Evolutionary conservation across 495 filamentous ascomycete species (phyloP).

Genomic region (Neurospora sublineolata): DNA sequence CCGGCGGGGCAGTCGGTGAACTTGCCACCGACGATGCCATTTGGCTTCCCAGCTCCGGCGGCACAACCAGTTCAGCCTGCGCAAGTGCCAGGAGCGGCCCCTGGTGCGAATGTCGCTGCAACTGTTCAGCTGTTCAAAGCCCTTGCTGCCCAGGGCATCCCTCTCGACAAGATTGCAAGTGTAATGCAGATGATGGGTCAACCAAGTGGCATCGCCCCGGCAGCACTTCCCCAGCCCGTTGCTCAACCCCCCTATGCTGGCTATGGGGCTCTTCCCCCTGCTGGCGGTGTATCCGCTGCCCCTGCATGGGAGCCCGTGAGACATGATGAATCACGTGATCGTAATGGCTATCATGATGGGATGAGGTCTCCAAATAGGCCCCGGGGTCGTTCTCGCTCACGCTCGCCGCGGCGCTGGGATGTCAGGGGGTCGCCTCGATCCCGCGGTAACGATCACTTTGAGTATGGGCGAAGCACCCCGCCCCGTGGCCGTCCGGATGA

Average conservation of each 20-base stretch:
- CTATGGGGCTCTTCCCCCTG: conserved; percentile 18
- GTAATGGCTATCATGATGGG: conserved; percentile 39
- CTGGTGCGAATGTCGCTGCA: conserved; percentile 19
- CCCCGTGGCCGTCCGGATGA: conserved; percentile 46
- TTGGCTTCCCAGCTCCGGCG: conserved; percentile 12
- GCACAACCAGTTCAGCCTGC: conserved; percentile 8
- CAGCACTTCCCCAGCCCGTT: conserved; percentile 8
- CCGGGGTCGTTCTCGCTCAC: conserved; percentile 65
- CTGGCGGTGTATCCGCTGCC: conserved; percentile 17
- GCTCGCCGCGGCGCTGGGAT: conserved; percentile 56
- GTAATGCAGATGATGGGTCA: conserved; percentile 34
- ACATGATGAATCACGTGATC: conserved; percentile 49
- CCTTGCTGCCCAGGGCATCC: conserved; percentile 32
- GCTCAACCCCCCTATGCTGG: conserved; percentile 16
- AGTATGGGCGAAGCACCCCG: conserved; percentile 25
- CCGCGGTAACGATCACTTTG: conserved; percentile 30
- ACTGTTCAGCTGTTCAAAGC: conserved; percentile 40
- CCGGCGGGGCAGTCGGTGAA: conserved; percentile 47
- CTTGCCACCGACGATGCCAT: conserved; percentile 39
- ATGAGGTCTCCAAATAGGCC: conserved; percentile 46
- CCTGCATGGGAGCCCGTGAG: conserved; percentile 27
- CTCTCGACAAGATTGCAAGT: conserved; percentile 34
- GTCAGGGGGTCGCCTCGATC: conserved; percentile 32
- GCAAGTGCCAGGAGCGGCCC: conserved; percentile 27
- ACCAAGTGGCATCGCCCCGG: conserved; percentile 9